Percentiles rank a stretch among this genome's conserved stretches.
Evolutionary conservation across 2,329 filamentous ascomycete species (phyloP).

Genomic region (Arthroderma sp.): DNA sequence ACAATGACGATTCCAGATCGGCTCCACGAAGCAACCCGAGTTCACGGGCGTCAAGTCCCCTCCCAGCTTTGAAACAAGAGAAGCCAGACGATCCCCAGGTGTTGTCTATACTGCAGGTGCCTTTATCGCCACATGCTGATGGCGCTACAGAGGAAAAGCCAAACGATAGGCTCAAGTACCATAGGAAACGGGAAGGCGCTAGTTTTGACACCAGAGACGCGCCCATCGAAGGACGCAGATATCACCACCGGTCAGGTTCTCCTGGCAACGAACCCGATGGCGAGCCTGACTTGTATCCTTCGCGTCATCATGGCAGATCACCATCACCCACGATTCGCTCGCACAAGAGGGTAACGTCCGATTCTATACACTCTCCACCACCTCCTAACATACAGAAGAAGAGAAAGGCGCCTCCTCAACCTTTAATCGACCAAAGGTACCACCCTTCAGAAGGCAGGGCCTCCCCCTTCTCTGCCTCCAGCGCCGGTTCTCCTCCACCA

Average conservation of each 20-base stretch:
- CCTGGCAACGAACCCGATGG: not conserved
- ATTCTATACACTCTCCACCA: slow-evolving; percentile 24
- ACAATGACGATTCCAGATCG: slow-evolving; percentile 18
- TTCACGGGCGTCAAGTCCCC: slow-evolving; percentile 21
- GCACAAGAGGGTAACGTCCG: slow-evolving; percentile 27
- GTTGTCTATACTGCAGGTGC: slow-evolving; percentile 18
- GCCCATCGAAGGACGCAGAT: not conserved
- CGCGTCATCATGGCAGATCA: slow-evolving; percentile 20
- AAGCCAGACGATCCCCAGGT: slow-evolving; percentile 23
- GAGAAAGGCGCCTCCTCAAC: slow-evolving; percentile 28
- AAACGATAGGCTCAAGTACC: slow-evolving; percentile 2
- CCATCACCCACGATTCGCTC: slow-evolving; percentile 28
- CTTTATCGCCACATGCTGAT: slow-evolving; percentile 14
- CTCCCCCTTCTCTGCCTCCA: slow-evolving; percentile 32
- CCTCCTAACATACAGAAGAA: slow-evolving; percentile 15
- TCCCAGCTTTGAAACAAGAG: slow-evolving; percentile 26
- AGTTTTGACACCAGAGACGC: not conserved
- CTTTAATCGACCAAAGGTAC: slow-evolving; percentile 30
- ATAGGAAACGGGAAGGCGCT: slow-evolving; percentile 1
- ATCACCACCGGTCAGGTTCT: slow-evolving; percentile 2
- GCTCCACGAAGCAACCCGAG: slow-evolving; percentile 18
- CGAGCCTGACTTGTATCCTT: not conserved
- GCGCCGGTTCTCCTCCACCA: slow-evolving; percentile 34
- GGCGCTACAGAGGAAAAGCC: slow-evolving; percentile 6
- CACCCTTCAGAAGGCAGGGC: slow-evolving; percentile 37